These are phyloP conservation scores for Apiospora pterosperma DNA, from an alignment of 2,329 filamentous ascomycete genomes.

Conservation along the genomic window DNA sequence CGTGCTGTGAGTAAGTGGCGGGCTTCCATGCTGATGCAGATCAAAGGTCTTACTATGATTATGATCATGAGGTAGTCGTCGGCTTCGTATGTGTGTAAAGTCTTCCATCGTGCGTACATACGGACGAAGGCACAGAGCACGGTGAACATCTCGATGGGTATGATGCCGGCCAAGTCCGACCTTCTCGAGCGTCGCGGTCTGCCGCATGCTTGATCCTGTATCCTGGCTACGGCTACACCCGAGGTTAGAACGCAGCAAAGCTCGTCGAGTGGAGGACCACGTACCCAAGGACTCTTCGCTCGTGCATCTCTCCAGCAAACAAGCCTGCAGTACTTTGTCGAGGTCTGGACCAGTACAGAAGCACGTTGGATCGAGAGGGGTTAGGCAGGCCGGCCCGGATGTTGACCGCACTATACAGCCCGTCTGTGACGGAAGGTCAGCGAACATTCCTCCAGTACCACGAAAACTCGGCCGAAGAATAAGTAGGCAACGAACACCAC, in stretches of 20 bases:
- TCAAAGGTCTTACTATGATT: conserved; percentile 24
- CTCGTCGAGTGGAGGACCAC: neutral
- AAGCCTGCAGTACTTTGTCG: conserved; percentile 15
- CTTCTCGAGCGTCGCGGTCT: conserved; percentile 27
- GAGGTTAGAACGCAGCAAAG: neutral
- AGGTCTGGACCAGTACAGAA: conserved; percentile 23
- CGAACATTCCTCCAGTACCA: neutral
- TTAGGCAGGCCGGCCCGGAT: conserved; percentile 20
- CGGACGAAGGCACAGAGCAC: conserved; percentile 31
- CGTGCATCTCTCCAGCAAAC: conserved; percentile 21
- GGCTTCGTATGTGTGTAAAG: conserved; percentile 24
- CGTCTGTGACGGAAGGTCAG: conserved; percentile 12
- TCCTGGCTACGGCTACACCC: conserved; percentile 25
- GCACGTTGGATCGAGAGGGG: conserved; percentile 22
- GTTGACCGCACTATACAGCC: conserved; percentile 18
- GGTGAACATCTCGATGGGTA: conserved; percentile 34
- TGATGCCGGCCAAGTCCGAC: conserved; percentile 27
- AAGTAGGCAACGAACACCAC: conserved; percentile 14
- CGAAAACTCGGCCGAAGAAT: neutral
- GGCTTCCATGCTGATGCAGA: too few species aligned
- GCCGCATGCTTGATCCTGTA: conserved; percentile 31
- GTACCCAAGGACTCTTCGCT: conserved; percentile 23
- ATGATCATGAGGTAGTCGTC: conserved; percentile 38
- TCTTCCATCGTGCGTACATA: conserved; percentile 33
- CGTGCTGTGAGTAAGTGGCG: neutral